Conservation (phyloP, 129 eudicot species). For the Pulicaria dysenterica region DNA sequence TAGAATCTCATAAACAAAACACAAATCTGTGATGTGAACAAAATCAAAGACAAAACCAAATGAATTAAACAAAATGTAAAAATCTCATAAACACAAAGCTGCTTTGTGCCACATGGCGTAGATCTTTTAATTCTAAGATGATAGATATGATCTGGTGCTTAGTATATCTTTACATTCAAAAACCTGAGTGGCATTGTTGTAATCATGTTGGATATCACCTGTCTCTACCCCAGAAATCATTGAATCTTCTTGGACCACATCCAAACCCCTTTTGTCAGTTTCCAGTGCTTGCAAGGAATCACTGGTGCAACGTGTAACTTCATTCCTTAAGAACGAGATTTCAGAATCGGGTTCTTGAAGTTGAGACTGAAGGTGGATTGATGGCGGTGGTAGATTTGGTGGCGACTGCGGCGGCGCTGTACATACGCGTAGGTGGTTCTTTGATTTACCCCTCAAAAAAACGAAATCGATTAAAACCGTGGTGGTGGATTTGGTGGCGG, state of each 20-base stretch:
- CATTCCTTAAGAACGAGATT: constrained; percentile 84
- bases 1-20: too few relatives aligned
- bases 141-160: constrained; percentile 56
- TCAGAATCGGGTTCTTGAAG: constrained; percentile 90
- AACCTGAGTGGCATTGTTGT: constrained; percentile 31
- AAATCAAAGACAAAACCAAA: too few relatives aligned
- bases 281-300: constrained; percentile 75
- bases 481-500: too few relatives aligned
- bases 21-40: too few relatives aligned
- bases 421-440: too few relatives aligned
- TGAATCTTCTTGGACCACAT: constrained; percentile 61
- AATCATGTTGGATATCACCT: constrained; percentile 41
- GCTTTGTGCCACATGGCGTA: constrained; percentile 55
- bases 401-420: too few relatives aligned
- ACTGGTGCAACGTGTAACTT: constrained; percentile 87
- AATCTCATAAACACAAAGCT: too few relatives aligned
- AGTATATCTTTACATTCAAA: constrained; percentile 54
- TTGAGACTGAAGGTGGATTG: constrained; percentile 94
- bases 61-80: too few relatives aligned
- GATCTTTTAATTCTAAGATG: constrained; percentile 65
- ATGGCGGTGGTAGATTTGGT: too few relatives aligned
- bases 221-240: constrained; percentile 48
- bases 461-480: too few relatives aligned
- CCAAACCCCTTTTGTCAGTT: constrained; percentile 46
- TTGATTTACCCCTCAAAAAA: too few relatives aligned